Conservation (phyloP, 1,284 basidiomycete genomes). For the Malassezia nana region DNA sequence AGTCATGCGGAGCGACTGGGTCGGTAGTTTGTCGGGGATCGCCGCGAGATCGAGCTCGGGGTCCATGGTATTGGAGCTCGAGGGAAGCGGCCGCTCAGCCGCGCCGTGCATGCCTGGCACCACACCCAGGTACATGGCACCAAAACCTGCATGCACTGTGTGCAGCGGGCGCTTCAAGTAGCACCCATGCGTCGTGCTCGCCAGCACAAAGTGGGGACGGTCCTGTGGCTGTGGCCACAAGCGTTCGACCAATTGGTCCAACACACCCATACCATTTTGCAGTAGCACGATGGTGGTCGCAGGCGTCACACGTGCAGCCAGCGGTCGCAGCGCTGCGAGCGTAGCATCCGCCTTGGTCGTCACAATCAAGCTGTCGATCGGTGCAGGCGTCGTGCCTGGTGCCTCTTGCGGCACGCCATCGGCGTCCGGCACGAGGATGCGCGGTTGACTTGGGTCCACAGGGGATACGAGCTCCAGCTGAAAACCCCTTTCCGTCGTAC, state of each 20-base stretch:
- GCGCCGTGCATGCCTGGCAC: constrained; percentile 56
- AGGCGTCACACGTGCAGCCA: constrained; percentile 60
- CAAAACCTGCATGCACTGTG: constrained; percentile 65
- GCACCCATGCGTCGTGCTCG: constrained; percentile 71
- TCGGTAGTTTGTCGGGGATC: constrained; percentile 25
- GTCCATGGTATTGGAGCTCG: background rate
- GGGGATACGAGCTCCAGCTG: constrained; percentile 23
- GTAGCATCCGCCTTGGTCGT: constrained; percentile 69
- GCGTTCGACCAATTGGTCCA: constrained; percentile 63
- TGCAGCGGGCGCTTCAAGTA: constrained; percentile 52
- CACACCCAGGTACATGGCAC: constrained; percentile 67
- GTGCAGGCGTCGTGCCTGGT: constrained; percentile 18
- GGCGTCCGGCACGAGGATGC: constrained; percentile 17
- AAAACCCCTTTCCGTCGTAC: constrained; percentile 25
- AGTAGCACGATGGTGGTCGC: constrained; percentile 74
- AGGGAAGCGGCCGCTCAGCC: constrained; percentile 13
- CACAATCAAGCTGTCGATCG: constrained; percentile 58
- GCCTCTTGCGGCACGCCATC: constrained; percentile 21
- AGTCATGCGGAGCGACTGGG: constrained; percentile 27
- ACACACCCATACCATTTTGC: constrained; percentile 82
- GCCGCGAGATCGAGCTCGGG: constrained; percentile 22
- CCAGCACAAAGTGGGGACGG: constrained; percentile 77
- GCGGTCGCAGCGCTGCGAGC: constrained; percentile 55
- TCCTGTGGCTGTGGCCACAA: constrained; percentile 64
- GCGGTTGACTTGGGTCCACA: constrained; percentile 1